Evolutionary conservation across 352 stramenopile species (phyloP).

Genomic region (Pythium scleroteichum): DNA sequence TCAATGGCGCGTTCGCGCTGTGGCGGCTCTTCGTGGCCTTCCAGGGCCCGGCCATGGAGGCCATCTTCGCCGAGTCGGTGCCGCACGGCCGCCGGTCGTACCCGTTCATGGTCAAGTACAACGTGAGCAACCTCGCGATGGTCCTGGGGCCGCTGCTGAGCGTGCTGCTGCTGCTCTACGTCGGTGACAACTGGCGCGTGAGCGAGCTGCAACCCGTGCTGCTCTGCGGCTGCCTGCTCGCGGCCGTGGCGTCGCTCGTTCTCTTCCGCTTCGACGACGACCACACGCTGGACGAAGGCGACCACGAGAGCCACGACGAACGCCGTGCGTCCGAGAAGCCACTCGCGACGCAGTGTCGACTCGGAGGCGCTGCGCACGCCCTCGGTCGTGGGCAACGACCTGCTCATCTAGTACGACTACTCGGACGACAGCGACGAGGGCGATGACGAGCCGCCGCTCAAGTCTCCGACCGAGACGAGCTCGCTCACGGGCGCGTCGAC

Average conservation of each 20-base stretch:
- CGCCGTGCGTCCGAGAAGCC: neutral
- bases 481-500: slow-evolving; percentile 6
- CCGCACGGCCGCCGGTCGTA: slow-evolving; percentile 62
- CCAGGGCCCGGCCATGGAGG: slow-evolving; percentile 72
- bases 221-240: slow-evolving; percentile 53
- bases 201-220: slow-evolving; percentile 59
- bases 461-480: slow-evolving; percentile 13
- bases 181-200: slow-evolving; percentile 66
- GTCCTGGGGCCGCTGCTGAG: slow-evolving; percentile 57
- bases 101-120: slow-evolving; percentile 86
- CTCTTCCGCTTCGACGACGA: slow-evolving; percentile 74
- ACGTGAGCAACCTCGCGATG: slow-evolving; percentile 70
- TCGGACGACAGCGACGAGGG: slow-evolving; percentile 28
- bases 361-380: slow-evolving; percentile 44
- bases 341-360: slow-evolving; percentile 26
- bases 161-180: slow-evolving; percentile 63
- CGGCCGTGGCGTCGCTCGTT: slow-evolving; percentile 41
- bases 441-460: neutral
- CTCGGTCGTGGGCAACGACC: slow-evolving; percentile 49
- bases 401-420: slow-evolving; percentile 46
- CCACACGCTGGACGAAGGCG: slow-evolving; percentile 41
- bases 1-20: slow-evolving; percentile 68
- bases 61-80: slow-evolving; percentile 77
- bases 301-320: neutral
- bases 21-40: slow-evolving; percentile 74